These are phyloP conservation scores for Neocucurbitaria cava DNA, from an alignment of 2,329 filamentous ascomycete genomes.

Conservation along the genomic window DNA sequence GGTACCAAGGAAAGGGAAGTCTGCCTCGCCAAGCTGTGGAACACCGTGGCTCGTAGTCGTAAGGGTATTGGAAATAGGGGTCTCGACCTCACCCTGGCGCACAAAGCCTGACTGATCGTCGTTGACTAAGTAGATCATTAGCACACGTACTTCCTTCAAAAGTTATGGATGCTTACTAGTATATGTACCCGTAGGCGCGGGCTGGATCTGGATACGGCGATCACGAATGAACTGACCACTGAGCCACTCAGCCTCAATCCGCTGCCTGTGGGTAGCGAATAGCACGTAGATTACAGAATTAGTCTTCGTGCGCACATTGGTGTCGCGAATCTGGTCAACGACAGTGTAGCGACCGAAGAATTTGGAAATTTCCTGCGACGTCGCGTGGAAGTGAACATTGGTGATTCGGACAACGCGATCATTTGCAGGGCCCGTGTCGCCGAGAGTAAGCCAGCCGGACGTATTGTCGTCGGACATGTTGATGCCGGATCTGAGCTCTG, in stretches of 20 bases:
- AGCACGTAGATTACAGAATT: slow-evolving; percentile 1
- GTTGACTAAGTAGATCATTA: not conserved
- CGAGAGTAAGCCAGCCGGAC: too few relatives aligned
- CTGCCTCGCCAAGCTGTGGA: not conserved
- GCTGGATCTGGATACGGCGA: slow-evolving; percentile 1
- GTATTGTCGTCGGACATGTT: too few relatives aligned
- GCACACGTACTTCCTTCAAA: not conserved
- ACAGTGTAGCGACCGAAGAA: not conserved
- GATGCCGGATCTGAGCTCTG: too few relatives aligned
- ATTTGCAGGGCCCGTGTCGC: not conserved
- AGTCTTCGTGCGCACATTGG: not conserved
- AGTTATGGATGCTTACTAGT: not conserved
- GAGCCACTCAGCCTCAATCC: not conserved
- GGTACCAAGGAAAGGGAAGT: not conserved
- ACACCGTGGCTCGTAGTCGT: not conserved
- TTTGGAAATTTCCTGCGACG: not conserved
- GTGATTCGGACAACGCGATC: slow-evolving; percentile 2
- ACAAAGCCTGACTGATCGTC: not conserved
- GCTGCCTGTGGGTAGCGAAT: not conserved
- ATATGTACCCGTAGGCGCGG: not conserved
- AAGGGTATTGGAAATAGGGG: not conserved
- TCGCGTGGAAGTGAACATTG: slow-evolving; percentile 3
- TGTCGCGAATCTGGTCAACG: not conserved
- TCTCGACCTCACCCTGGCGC: not conserved
- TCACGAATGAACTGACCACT: not conserved